Base-by-base conservation (phyloP, 306 rosid genomes). In the Prinsepia uniflora region DNA sequence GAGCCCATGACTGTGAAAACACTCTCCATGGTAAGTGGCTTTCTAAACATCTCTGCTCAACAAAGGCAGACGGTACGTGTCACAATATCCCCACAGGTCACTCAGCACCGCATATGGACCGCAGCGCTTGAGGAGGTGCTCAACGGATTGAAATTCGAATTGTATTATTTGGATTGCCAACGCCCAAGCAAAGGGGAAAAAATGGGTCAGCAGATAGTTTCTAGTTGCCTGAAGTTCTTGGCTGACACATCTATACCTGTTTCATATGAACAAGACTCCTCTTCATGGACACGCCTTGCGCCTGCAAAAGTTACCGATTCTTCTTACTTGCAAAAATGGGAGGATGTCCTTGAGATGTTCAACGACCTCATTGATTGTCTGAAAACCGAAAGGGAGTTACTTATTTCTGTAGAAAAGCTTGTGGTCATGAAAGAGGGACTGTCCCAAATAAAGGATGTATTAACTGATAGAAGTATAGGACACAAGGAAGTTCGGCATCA, bases 391-490 rank as follows among this genome's bases (percentile, higher is more conserved):
- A 71, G 68, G 20, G 45, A 66, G 73, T 70, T 90, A 6, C 80
- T 81, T 49, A 36, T 66, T 68, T 82, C 79, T 49, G 79, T 83
- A 74, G 66, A 71, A 19, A 94, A 91, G 88, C 86, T 87, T 40
- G 87, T 84, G 80, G 69, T 79, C 68, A 89, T 89, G 96, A 94
- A 81, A 81, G 97, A 90, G 66, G 99, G 97, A 41, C 83, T 91
- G 47, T 69, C 88, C 20, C 97, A 94, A 49, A 91, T 94, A 66
- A 91, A 72, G 82, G 96, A 91, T 63, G 83, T 94, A 54, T 64
- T 79, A 57, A 75, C 83, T 60, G 97, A 87, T 74, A 79, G 73
- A 54, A 82, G 74, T 50, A 77, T 91, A 65, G 95, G 97, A 63
- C 84, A 83, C 82, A 94, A 83, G 74, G 97, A 89, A 78, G 84